Percentiles rank a stretch among this genome's conserved stretches.
phyloP scores from a whole-genome alignment of 73 alveolate species.

The Uronychia binucleata region DNA sequence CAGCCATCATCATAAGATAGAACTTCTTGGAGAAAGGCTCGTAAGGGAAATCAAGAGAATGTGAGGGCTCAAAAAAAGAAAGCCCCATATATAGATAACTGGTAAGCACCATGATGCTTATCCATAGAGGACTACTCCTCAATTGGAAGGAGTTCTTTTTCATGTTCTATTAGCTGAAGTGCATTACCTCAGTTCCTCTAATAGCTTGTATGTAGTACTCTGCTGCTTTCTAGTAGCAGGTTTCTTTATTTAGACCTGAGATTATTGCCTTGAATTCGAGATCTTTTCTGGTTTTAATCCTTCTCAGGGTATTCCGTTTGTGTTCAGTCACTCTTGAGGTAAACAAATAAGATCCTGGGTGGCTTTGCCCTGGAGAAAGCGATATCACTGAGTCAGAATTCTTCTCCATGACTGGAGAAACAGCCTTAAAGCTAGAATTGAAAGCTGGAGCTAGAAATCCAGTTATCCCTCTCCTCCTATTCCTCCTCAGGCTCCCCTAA shows the following conservation, averaged over 20 bases:
- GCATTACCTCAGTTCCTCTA: not conserved
- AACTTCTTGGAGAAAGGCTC: not conserved
- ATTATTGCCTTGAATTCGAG: not conserved
- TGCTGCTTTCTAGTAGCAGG: constrained; percentile 1
- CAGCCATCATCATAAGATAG: not conserved
- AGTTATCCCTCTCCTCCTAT: not conserved
- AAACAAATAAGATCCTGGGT: not conserved
- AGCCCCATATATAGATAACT: not conserved
- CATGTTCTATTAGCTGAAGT: not conserved
- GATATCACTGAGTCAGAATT: not conserved
- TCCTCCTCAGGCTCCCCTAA: not conserved
- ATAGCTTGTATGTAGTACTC: not conserved
- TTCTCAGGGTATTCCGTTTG: not conserved
- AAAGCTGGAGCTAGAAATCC: not conserved
- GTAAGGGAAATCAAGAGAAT: not conserved
- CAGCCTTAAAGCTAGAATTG: not conserved
- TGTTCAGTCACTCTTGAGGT: not conserved
- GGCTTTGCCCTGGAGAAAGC: not conserved
- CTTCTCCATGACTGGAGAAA: not conserved
- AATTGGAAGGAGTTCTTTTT: not conserved
- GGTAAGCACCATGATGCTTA: not conserved
- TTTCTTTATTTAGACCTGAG: not conserved
- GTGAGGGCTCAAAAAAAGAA: not conserved
- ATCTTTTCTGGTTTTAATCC: not conserved
- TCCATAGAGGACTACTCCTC: not conserved